These are phyloP conservation scores for Fusarium phyllophilum DNA, from an alignment of 2,329 filamentous ascomycete species.

Conservation along the genomic window DNA sequence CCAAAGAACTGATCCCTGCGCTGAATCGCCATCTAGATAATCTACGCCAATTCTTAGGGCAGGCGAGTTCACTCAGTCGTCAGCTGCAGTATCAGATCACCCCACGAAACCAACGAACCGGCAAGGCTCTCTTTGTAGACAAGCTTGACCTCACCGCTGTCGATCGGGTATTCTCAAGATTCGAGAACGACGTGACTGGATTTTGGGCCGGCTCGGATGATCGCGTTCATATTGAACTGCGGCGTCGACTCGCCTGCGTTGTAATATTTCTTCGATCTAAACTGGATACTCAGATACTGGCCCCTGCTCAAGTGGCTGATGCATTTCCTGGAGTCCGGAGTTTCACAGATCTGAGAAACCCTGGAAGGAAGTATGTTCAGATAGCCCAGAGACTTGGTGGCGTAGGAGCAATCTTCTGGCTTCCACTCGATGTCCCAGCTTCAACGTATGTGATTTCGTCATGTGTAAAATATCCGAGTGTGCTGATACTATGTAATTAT, in stretches of 20 bases:
- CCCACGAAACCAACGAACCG: slow-evolving; percentile 42
- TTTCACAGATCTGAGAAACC: slow-evolving; percentile 40
- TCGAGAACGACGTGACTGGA: slow-evolving; percentile 11
- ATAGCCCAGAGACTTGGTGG: slow-evolving; percentile 43
- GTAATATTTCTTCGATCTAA: slow-evolving; percentile 42
- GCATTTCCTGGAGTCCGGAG: slow-evolving; percentile 26
- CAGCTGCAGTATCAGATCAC: slow-evolving; percentile 43
- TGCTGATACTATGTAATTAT: slow-evolving; percentile 35
- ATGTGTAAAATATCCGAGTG: too few species aligned
- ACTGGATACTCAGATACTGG: slow-evolving; percentile 21
- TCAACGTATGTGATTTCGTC: slow-evolving; percentile 43
- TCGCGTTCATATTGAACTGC: slow-evolving; percentile 36
- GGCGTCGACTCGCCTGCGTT: slow-evolving; percentile 43
- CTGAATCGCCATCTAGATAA: slow-evolving; percentile 40
- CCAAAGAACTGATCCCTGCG: background rate
- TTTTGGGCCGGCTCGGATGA: slow-evolving; percentile 40
- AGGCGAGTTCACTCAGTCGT: slow-evolving; percentile 38
- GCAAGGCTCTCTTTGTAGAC: slow-evolving; percentile 38
- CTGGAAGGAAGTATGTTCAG: slow-evolving; percentile 48
- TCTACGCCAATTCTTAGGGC: slow-evolving; percentile 37
- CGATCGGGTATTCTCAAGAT: slow-evolving; percentile 22
- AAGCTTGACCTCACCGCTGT: slow-evolving; percentile 25
- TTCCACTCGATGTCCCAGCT: slow-evolving; percentile 43
- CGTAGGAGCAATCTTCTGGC: slow-evolving; percentile 44
- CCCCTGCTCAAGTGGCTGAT: slow-evolving; percentile 27